phyloP scores from a whole-genome alignment of 805 yeast genomes.

The Dipodascus geniculatus region DNA sequence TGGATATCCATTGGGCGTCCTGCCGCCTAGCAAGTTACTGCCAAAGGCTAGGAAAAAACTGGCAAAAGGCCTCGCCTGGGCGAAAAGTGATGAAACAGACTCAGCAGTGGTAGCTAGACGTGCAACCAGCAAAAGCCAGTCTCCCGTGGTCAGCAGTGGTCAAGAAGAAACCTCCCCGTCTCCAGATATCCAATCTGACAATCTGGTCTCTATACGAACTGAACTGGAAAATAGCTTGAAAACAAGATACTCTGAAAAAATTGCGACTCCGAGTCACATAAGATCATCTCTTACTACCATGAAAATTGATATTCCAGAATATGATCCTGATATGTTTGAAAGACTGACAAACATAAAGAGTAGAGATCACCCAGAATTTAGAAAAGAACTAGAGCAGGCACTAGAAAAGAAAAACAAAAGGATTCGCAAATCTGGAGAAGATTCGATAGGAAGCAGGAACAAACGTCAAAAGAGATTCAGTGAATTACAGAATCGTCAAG shows the following conservation, averaged over 20 bases:
- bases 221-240: neutral
- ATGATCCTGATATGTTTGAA: slow-evolving; percentile 2
- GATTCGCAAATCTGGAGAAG: neutral
- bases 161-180: neutral
- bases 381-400: slow-evolving; percentile 4
- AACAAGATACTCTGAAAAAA: neutral
- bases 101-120: neutral
- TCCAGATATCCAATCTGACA: slow-evolving; percentile 3
- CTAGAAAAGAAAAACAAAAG: neutral
- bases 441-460: slow-evolving; percentile 13
- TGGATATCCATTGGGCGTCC: slow-evolving; percentile 61
- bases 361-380: slow-evolving; percentile 10
- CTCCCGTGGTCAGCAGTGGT: neutral
- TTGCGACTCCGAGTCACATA: neutral
- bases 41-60: slow-evolving; percentile 35
- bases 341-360: slow-evolving; percentile 8
- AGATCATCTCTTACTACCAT: slow-evolving; percentile 11
- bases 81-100: slow-evolving; percentile 7
- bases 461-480: slow-evolving; percentile 30
- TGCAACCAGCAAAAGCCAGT: neutral
- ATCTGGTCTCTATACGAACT: neutral
- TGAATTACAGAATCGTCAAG: slow-evolving; percentile 19
- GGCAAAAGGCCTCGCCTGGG: slow-evolving; percentile 31
- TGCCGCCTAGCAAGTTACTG: slow-evolving; percentile 45
- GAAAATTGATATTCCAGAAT: slow-evolving; percentile 6